Evolutionary conservation across 441 rosid genomes (phyloP).

Genomic region (Daphne laureola): DNA sequence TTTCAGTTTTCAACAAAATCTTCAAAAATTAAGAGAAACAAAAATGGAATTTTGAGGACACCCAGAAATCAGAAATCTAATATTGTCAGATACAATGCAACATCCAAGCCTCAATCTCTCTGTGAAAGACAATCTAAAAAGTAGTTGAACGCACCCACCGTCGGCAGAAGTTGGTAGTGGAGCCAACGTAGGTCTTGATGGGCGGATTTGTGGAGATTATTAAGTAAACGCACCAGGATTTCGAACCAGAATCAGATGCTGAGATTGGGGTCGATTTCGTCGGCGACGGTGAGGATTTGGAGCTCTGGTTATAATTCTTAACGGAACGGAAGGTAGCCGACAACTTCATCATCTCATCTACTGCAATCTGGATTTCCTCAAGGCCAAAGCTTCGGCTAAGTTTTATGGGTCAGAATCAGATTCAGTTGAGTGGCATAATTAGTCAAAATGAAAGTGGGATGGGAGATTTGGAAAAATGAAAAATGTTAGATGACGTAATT

Average conservation of each 20-base stretch:
- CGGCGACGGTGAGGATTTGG: constrained; percentile 4
- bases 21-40: too few species aligned
- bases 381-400: not conserved
- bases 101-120: too few species aligned
- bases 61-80: too few species aligned
- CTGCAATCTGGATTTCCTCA: not conserved
- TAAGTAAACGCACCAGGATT: constrained; percentile 68
- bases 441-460: too few species aligned
- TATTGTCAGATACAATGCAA: too few species aligned
- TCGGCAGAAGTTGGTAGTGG: constrained; percentile 60
- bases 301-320: constrained; percentile 21
- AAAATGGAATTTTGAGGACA: too few species aligned
- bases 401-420: too few species aligned
- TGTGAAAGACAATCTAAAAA: not conserved
- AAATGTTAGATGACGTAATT: too few species aligned
- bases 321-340: constrained; percentile 35
- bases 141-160: constrained; percentile 47
- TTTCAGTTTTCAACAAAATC: too few species aligned
- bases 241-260: constrained; percentile 12
- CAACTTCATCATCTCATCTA: constrained; percentile 28
- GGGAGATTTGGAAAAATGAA: too few species aligned
- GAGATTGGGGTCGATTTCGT: constrained; percentile 14
- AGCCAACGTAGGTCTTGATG: constrained; percentile 81
- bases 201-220: constrained; percentile 65
- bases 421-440: too few species aligned